A percentile compares a stretch with the other conserved stretches of the same genome.
Conservation (phyloP, 305 asterid genomes). For the Solanum hybrid region DNA sequence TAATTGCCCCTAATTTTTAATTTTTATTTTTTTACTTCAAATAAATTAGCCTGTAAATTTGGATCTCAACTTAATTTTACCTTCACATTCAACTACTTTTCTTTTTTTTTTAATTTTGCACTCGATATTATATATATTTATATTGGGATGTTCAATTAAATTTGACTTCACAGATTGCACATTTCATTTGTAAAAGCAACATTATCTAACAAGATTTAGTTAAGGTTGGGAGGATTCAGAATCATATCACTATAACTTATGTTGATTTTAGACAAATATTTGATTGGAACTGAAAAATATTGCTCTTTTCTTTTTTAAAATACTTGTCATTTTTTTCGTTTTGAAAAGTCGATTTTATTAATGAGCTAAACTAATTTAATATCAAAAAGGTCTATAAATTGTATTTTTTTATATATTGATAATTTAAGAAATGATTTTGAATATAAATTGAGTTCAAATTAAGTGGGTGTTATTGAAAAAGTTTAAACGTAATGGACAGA, state of each 20-base stretch:
- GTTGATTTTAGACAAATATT: not conserved
- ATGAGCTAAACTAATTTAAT: not conserved
- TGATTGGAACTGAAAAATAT: not conserved
- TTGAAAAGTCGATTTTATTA: not conserved
- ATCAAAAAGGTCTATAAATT: not conserved
- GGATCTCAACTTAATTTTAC: not conserved
- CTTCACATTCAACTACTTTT: not conserved
- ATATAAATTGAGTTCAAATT: not conserved
- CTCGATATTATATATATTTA: not conserved
- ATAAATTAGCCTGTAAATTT: not conserved
- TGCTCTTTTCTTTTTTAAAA: not conserved
- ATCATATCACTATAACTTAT: not conserved
- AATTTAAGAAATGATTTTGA: not conserved
- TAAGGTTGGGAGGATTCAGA: not conserved
- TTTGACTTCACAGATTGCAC: rapidly evolving
- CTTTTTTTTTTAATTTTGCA: not conserved
- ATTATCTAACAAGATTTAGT: not conserved
- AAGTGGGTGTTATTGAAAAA: not conserved
- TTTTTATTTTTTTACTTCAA: not conserved
- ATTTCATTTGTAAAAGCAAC: not conserved
- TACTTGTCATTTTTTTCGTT: not conserved
- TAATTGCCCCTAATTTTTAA: not conserved
- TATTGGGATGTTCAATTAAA: not conserved
- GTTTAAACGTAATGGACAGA: not conserved
- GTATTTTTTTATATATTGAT: not conserved